Base-by-base conservation (phyloP, 129 eudicot genomes). In the Flaveria sonorensis region DNA sequence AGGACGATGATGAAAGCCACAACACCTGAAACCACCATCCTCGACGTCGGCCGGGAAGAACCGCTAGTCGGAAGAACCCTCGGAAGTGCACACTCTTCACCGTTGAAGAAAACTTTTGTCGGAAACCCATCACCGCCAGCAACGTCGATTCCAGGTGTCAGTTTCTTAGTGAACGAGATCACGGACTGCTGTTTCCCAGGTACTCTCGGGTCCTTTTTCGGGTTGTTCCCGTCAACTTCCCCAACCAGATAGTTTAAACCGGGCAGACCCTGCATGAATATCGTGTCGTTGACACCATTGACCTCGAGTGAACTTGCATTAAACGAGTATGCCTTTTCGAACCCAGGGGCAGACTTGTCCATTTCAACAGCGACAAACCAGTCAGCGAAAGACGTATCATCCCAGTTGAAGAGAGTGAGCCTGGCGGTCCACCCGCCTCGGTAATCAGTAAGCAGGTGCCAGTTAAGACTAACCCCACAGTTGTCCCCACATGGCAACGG, bases 181-280 rank as follows among this genome's bases (percentile, higher is more conserved):
- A 94, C 97, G 0, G 98, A 94, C 73, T 94, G 98, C 60, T 94
- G 98, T 83, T 94, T 94, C 10, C 98, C 98, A 0, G 98, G 98
- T 0, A 91, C 82, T 15, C 96, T 28, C 4, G 90, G 96, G 70
- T 87, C 97, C 70, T 50, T 84, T 18, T 75, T 40, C 2, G 90
- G 92, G 16, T 81, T 76, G 0, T 82, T 48, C 6, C 87, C 93
- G 5, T 91, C 92, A 11, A 83, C 59, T 78, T 94, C 97, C 15
- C 83, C 98, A 10, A 91, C 93, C 7, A 94, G 73, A 82, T 94
- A 94, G 79, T 94, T 94, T 79, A 94, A 70, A 10, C 97, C 98
- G 2, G 80, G 64, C 24, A 85, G 78, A 20, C 98, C 98, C 78
- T 94, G 97, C 98, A 94, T 87, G 78, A 91, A 87, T 71, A 94